phyloP scores from a whole-genome alignment of 169 alveolate species.

The Cyclospora cayetanensis region DNA sequence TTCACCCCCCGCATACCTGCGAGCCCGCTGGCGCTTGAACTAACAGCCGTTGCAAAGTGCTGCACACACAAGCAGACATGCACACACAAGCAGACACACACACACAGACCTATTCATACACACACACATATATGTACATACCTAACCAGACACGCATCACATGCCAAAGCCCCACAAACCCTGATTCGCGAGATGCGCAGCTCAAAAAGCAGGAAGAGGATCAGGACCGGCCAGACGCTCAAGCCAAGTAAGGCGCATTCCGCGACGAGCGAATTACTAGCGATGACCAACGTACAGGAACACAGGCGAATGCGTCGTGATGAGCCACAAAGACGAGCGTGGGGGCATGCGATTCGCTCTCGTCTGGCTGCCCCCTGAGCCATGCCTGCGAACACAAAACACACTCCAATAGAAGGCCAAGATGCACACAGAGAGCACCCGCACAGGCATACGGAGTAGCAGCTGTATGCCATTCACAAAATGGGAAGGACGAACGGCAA shows the following conservation, averaged over 20 bases:
- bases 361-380: not conserved
- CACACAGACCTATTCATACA: not conserved
- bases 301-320: constrained; percentile 50
- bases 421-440: too few species aligned
- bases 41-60: constrained; percentile 38
- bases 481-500: too few species aligned
- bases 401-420: too few species aligned
- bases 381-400: not conserved
- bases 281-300: not conserved
- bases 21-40: constrained; percentile 34
- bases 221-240: too few species aligned
- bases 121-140: not conserved
- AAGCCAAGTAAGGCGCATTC: too few species aligned
- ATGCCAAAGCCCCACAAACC: too few species aligned
- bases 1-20: not conserved
- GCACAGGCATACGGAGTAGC: too few species aligned
- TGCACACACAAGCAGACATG: not conserved
- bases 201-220: too few species aligned
- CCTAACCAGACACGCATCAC: not conserved
- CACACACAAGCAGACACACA: not conserved
- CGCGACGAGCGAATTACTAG: too few species aligned
- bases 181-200: too few species aligned
- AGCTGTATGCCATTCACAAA: too few species aligned
- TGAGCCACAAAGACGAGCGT: constrained; percentile 38
- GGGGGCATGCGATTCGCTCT: constrained; percentile 5